Conservation (phyloP, 2,329 filamentous ascomycete genomes). For the Cercospora sp. region DNA sequence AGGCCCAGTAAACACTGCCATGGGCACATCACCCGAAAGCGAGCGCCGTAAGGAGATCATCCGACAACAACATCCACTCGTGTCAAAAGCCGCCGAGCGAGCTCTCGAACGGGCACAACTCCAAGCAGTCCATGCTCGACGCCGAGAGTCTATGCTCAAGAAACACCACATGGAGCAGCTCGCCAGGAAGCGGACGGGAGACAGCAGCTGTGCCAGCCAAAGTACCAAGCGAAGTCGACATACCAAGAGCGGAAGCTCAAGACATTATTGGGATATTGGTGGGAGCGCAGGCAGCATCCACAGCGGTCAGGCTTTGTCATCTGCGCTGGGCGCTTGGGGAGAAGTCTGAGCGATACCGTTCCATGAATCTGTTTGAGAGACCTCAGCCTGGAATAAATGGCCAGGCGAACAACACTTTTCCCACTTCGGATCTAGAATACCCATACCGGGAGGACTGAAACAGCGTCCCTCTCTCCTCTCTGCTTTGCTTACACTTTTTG, state of each 20-base stretch:
- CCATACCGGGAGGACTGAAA: not conserved
- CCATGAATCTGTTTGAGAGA: not conserved
- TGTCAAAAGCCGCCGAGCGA: constrained; percentile 56
- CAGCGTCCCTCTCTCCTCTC: not conserved
- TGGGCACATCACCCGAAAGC: constrained; percentile 56
- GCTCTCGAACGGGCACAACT: constrained; percentile 44
- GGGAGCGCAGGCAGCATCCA: constrained; percentile 72
- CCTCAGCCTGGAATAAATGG: not conserved
- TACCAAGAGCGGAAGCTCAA: constrained; percentile 63
- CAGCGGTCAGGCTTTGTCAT: constrained; percentile 35
- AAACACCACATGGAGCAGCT: constrained; percentile 45
- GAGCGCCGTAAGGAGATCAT: constrained; percentile 80
- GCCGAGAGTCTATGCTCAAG: constrained; percentile 23
- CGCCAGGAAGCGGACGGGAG: constrained; percentile 41
- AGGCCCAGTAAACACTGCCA: constrained; percentile 39
- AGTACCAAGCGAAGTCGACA: constrained; percentile 68
- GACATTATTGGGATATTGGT: constrained; percentile 92
- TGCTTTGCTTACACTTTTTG: not conserved
- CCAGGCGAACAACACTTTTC: not conserved
- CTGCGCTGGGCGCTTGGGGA: constrained; percentile 71
- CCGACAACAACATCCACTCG: constrained; percentile 83
- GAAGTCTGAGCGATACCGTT: constrained; percentile 55
- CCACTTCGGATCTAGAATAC: constrained; percentile 3
- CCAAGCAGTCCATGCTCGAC: constrained; percentile 20
- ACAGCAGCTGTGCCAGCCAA: constrained; percentile 78